These are phyloP conservation scores for Afroboletus lepidellus DNA, from an alignment of 1,284 basidiomycete species.

Conservation along the genomic window DNA sequence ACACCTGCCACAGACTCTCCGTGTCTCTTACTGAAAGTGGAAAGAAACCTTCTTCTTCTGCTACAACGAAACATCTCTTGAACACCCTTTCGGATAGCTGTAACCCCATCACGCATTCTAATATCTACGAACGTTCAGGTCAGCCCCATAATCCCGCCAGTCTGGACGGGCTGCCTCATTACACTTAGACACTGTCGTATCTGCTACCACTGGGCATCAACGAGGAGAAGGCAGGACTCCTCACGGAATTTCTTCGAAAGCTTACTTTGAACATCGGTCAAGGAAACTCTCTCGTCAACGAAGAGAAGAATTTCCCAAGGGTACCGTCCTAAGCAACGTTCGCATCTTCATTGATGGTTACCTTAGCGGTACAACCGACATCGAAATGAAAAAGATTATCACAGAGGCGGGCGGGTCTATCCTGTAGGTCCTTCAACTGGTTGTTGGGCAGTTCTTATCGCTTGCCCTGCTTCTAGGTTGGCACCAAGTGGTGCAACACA, in stretches of 20 bases:
- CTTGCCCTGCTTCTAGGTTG: conserved; percentile 36
- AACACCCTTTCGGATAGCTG: conserved; percentile 54
- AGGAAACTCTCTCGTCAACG: conserved; percentile 53
- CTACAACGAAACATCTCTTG: conserved; percentile 55
- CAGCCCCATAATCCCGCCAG: conserved; percentile 6
- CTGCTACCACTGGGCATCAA: conserved; percentile 67
- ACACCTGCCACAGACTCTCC: conserved; percentile 26
- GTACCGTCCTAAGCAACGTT: conserved; percentile 44
- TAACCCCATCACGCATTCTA: conserved; percentile 74
- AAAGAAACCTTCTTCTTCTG: conserved; percentile 40
- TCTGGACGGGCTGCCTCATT: neutral
- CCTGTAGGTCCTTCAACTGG: conserved; percentile 39
- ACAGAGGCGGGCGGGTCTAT: conserved; percentile 54
- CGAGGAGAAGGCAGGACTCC: conserved; percentile 49
- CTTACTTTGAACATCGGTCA: conserved; percentile 46
- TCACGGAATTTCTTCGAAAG: conserved; percentile 31
- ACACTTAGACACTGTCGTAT: conserved; percentile 52
- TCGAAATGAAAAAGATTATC: conserved; percentile 67
- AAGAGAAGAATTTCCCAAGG: conserved; percentile 26
- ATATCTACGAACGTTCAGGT: conserved; percentile 61
- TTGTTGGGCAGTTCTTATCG: neutral
- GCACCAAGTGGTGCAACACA: conserved; percentile 64
- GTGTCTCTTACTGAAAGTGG: conserved; percentile 34
- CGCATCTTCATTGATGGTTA: conserved; percentile 67
- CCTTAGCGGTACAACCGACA: conserved; percentile 65